Evolutionary conservation across 805 yeast genomes (phyloP), one percentile per base, ranked within the genome.

Genomic region (Kluyveromyces nonfermentans): DNA sequence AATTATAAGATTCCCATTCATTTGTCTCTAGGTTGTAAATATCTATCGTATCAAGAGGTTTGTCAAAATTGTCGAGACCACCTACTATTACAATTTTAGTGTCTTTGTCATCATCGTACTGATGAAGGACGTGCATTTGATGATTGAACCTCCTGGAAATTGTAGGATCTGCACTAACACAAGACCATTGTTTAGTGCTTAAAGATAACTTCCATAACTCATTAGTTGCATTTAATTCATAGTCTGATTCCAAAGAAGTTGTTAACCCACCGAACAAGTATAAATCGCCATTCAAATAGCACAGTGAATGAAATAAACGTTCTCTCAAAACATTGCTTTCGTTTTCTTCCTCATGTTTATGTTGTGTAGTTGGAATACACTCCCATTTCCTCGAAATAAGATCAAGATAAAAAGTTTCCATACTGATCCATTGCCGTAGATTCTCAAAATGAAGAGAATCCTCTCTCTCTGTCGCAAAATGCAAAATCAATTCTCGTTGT

Each of bases 201-300:
- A 80, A 58, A 56, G 80, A 74, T 50, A 80, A 77, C 51, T 73
- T 72, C 90, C 93, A 85, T 20, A 82, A 60, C 51, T 85, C 93
- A 52, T 80, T 80, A 5, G 72, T 57, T 0, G 85, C 76, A 10
- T 59, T 55, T 14, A 73, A 49, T 39, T 67, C 68, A 40, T 66
- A 60, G 5, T 54, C 59, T 35, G 59, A 57, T 31, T 61, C 59
- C 22, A 64, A 61, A 36, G 68, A 64, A 7, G 75, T 63, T 0
- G 65, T 59, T 22, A 84, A 56, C 1, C 94, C 94, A 22, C 94
- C 93, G 55, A 73, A 77, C 2, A 82, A 52, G 56, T 74, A 83
- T 2, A 82, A 46, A 36, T 71, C 68, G 37, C 75, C 71, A 31
- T 72, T 73, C 43, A 69, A 61, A 36, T 72, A 73, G 15, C 74